Evolutionary conservation across 2,329 filamentous ascomycete genomes (phyloP), one percentile per base, ranked within the genome.

Genomic region (Cladosporium sp.): DNA sequence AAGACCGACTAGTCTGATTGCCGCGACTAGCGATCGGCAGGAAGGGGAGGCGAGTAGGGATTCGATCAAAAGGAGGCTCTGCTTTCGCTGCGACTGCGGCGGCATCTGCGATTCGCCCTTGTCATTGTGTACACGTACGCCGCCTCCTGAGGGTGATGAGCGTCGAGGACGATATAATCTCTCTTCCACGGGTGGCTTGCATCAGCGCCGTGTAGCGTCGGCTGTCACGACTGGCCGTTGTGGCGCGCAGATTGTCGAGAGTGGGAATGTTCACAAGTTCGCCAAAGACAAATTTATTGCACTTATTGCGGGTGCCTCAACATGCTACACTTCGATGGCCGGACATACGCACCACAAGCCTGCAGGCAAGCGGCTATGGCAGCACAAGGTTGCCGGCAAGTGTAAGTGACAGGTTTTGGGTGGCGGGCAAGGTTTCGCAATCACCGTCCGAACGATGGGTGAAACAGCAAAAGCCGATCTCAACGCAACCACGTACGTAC

Each of bases 401-500:
- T 41, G 14, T 38, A 34, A 28, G 32, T 58, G 55, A 58, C 55
- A 58, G 34, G 34, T 34, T 12, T 32, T 58, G 14, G 34, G 57
- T 59, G 32, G 57, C 32, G 57, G 34, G 24, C 57, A 59, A 59
- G 57, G 38, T 59, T 59, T 59, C 38, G 57, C 57, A 59, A 28
- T 10, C 18, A 38, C 57, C 57, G 57, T 47, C 26, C 26, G 57
- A 59, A 32, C 12, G 52, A n/a, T 24, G 38, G 24, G 36, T 59
- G 57, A 44, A 47, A 62, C 47, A 36, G 44, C 47, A 34, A 21
- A 55, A 55, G 52, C 32, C 52, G 52, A 55, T 63, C 60, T 63
- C 60, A 63, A 63, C 60, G 60, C 52, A 55, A 52, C 49, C 28
- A 41, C 49, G 24, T 55, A 63, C 60, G 60, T 63, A 63, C 60